A percentile compares a stretch with the other conserved stretches of the same genome.
Conservation (phyloP, 2,329 filamentous ascomycete species). For the Macrophomina pseudophaseolina region DNA sequence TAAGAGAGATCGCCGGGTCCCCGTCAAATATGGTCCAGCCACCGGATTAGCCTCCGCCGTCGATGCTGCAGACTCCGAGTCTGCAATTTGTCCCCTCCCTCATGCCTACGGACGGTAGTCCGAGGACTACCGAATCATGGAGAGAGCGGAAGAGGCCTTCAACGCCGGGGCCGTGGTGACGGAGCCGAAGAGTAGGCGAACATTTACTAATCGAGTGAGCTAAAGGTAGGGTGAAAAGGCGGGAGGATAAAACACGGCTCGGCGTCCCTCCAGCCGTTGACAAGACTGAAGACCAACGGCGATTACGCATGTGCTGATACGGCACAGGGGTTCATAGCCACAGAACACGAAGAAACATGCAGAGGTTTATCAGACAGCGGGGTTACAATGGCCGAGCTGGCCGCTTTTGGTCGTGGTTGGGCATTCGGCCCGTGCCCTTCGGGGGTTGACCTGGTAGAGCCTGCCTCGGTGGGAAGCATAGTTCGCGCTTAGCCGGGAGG, state of each 20-base stretch:
- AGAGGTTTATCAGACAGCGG: neutral
- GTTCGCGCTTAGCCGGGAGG: neutral
- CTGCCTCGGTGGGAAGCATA: neutral
- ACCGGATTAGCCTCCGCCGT: neutral
- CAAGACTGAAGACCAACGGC: neutral
- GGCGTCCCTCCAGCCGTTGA: neutral
- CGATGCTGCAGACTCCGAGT: too few relatives aligned
- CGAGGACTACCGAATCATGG: neutral
- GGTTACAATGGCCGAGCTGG: neutral
- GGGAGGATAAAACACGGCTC: neutral
- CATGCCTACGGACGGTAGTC: neutral
- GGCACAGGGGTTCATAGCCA: neutral
- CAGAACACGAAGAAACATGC: neutral
- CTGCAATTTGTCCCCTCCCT: neutral
- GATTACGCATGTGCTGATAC: constrained; percentile 5
- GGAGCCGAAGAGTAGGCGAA: neutral
- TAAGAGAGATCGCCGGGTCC: neutral
- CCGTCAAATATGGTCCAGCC: neutral
- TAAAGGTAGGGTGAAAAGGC: neutral
- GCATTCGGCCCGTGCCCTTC: neutral
- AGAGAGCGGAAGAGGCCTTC: neutral
- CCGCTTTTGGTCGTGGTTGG: neutral
- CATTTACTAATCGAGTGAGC: neutral
- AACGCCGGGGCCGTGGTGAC: neutral
- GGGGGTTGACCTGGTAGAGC: neutral